Evolutionary conservation across 805 yeast species (phyloP).

Genomic region (Millerozyma acaciae): DNA sequence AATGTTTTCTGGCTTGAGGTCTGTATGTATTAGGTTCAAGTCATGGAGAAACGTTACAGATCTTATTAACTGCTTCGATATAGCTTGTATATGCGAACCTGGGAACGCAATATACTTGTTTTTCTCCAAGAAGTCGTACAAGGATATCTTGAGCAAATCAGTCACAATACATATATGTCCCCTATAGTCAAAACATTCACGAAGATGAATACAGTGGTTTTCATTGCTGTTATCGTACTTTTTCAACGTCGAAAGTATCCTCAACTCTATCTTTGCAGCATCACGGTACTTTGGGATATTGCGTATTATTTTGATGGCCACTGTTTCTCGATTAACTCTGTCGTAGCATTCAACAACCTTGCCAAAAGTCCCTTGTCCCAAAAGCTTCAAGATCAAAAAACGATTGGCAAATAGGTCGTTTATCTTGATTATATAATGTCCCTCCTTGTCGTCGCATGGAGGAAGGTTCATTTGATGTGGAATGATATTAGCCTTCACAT

Average conservation of each 20-base stretch:
- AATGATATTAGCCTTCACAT: constrained; percentile 35
- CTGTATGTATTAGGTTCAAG: constrained; percentile 88
- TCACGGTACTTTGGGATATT: constrained; percentile 93
- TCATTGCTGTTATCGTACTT: constrained; percentile 63
- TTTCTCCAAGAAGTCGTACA: constrained; percentile 84
- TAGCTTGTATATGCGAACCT: constrained; percentile 85
- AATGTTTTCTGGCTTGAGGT: constrained; percentile 93
- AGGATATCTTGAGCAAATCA: constrained; percentile 75
- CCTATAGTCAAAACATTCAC: constrained; percentile 87
- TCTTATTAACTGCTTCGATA: constrained; percentile 78
- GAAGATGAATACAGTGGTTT: constrained; percentile 78
- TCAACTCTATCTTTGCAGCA: constrained; percentile 87
- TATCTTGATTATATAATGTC: constrained; percentile 62
- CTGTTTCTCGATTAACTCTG: constrained; percentile 49
- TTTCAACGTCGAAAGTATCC: constrained; percentile 73
- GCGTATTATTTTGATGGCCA: constrained; percentile 89
- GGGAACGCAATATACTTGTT: constrained; percentile 90
- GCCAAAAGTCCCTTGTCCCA: constrained; percentile 94
- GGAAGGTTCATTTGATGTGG: constrained; percentile 30
- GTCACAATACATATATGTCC: constrained; percentile 95
- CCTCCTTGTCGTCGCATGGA: constrained; percentile 64
- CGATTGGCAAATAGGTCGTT: constrained; percentile 70
- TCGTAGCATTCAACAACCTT: constrained; percentile 86
- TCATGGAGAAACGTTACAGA: constrained; percentile 89
- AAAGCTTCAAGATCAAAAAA: constrained; percentile 58